phyloP scores from a whole-genome alignment of 2,329 filamentous ascomycete genomes.

The Pseudonectria buxi region DNA sequence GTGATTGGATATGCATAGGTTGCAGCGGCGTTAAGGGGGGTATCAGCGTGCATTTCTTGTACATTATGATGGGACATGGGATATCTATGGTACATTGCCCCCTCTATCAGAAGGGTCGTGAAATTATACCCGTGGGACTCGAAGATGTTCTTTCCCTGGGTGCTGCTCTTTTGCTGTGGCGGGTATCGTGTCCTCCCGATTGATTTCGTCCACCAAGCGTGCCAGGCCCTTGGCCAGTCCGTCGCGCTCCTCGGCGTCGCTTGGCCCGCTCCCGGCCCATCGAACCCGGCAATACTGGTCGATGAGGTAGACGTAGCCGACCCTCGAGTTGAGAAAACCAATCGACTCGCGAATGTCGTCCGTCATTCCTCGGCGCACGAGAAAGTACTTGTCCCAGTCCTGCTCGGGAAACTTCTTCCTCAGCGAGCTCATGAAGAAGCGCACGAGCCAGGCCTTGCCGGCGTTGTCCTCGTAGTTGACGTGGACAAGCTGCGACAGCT shows the following conservation, averaged over 20 bases:
- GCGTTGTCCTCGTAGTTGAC: conserved; percentile 83
- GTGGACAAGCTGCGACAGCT: conserved; percentile 66
- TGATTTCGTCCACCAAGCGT: conserved; percentile 55
- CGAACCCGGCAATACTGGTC: conserved; percentile 83
- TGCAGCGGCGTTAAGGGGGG: conserved; percentile 30
- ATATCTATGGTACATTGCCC: conserved; percentile 21
- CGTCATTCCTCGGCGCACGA: conserved; percentile 51
- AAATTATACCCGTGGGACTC: conserved; percentile 22
- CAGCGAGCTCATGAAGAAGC: conserved; percentile 48
- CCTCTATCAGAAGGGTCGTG: conserved; percentile 8
- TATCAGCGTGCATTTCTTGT: conserved; percentile 32
- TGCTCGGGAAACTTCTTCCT: conserved; percentile 41
- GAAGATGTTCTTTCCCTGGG: conserved; percentile 25
- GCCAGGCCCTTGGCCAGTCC: conserved; percentile 58
- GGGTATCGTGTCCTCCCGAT: conserved; percentile 29
- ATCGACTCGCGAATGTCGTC: conserved; percentile 57
- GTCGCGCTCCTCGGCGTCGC: conserved; percentile 58
- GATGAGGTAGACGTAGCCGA: conserved; percentile 88
- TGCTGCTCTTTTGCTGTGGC: conserved; percentile 28
- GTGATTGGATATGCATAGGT: conserved; percentile 8
- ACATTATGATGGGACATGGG: conserved; percentile 22
- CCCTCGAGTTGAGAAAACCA: conserved; percentile 77
- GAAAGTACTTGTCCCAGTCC: conserved; percentile 55
- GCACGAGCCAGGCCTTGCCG: conserved; percentile 55
- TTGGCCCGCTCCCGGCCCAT: conserved; percentile 80